Evolutionary conservation across 108 stramenopile genomes (phyloP), one percentile per base, ranked within the genome.

Genomic region (Heterococcus sp.): DNA sequence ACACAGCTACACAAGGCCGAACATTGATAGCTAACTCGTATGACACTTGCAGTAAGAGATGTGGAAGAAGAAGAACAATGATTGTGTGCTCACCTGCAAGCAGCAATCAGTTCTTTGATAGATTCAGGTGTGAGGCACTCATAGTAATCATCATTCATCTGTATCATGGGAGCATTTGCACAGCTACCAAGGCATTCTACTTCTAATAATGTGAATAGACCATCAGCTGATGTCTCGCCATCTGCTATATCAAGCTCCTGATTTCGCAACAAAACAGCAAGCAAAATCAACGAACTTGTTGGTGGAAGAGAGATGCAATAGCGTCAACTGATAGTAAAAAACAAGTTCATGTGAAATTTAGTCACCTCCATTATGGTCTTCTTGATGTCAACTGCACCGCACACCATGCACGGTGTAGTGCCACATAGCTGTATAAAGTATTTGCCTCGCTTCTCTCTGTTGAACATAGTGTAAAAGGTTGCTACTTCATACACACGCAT

Each of bases 351-450:
- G 46, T 58, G 14, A 58, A 58, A 21, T 8, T 58, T 8, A 21
- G 14, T 14, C 21, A 58, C 46, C 46, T 96, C 89, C 84, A 92
- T 91, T 85, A 99, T 99, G 80, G 97, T 95, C 83, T 93, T 87
- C 89, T 94, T 97, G 83, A 99, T 99, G 78, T 98, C 96, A 86
- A 97, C 94, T 38, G 91, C 86, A 39, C 99, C 99, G 83, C 95
- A 95, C 82, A 98, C 97, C 99, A 99, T 99, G 90, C 99, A 99
- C 33, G 99, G 99, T 31, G 99, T 99, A 11, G 99, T 99, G 40
- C 99, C 99, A 76, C 99, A 99, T 5, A 99, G 92, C 92, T 99
- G 97, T 76, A 99, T 95, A 88, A 99, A 99, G 89, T 97, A 97
- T 90, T 98, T 98, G 70, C 99, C 99, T n/a, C 97, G 95, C 84